Base-by-base conservation (phyloP, 805 yeast genomes). In the Candida caryicola region DNA sequence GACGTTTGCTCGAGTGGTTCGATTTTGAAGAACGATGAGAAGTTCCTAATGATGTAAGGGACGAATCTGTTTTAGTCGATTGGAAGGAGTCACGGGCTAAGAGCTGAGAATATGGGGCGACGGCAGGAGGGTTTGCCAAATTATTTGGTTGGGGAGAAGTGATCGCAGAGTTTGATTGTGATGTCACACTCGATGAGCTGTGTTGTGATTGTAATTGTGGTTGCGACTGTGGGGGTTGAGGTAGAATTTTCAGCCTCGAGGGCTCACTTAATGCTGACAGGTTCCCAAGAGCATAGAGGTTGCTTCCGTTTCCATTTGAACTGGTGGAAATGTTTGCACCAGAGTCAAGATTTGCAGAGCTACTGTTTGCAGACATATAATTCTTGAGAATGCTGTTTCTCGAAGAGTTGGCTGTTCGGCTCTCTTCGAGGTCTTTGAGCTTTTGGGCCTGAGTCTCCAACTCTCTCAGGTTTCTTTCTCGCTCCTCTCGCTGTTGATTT, bases 401-500 rank as follows among this genome's bases (percentile, higher is more conserved):
- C 19, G 42, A 40, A 1, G 45, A 44, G 35, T 44, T 40, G 13
- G 18, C 17, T 1, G 44, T 38, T 4, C 38, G 30, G 13, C 33
- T 16, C 17, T 35, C 39, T 6, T 44, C 47, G 29, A 37, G 28
- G 4, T 37, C 36, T 12, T 25, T 29, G 25, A 29, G 18, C 15
- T 33, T 33, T 23, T 34, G 37, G 21, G 33, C 13, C 27, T 28
- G 38, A 15, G 31, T 28, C 19, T 47, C 47, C 16, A 40, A 36
- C 30, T 45, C 38, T 6, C 36, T 21, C 25, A 7, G 25, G 7
- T 7, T 21, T 21, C 10, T 21, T 19, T 39, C 40, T n/a, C 49
- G 46, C 26, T 48, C 46, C 31, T 47, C 56, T 43, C 51, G 34
- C 36, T 56, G 62, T 19, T 57, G 51, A 60, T 43, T 51, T 52